Evolutionary conservation across 805 yeast species (phyloP).

Genomic region (Wickerhamomyces queroliae): DNA sequence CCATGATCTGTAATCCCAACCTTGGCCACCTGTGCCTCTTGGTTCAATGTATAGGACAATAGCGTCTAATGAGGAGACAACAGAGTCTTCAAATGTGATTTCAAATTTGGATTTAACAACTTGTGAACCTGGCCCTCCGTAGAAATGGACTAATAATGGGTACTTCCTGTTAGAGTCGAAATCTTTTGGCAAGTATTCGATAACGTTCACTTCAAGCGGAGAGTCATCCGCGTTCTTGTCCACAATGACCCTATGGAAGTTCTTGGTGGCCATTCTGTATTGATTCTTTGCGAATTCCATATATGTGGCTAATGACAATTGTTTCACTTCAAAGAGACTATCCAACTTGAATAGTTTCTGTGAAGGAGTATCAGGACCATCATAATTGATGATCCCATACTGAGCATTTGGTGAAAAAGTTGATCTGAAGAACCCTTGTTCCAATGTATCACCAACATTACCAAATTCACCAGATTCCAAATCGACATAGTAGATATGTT

Average conservation of each 20-base stretch:
- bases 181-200: constrained; percentile 70
- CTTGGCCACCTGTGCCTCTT: constrained; percentile 92
- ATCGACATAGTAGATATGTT: constrained; percentile 17
- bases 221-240: constrained; percentile 39
- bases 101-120: constrained; percentile 55
- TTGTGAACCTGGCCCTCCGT: constrained; percentile 97
- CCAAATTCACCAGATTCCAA: constrained; percentile 25
- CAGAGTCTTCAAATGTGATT: constrained; percentile 63
- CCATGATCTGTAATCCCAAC: constrained; percentile 65
- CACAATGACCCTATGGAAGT: constrained; percentile 42
- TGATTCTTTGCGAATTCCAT: constrained; percentile 10
- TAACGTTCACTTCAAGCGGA: constrained; percentile 46
- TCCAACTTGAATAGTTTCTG: constrained; percentile 60
- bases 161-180: constrained; percentile 53
- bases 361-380: constrained; percentile 74
- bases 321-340: neutral
- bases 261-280: constrained; percentile 51
- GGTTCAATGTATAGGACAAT: constrained; percentile 94
- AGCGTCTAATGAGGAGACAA: constrained; percentile 72
- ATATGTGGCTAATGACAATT: constrained; percentile 7
- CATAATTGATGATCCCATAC: constrained; percentile 56
- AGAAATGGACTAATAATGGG: constrained; percentile 87
- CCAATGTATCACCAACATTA: constrained; percentile 42
- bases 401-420: constrained; percentile 72
- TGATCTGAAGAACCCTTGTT: constrained; percentile 58